Base-by-base conservation (phyloP, 1,139 yeast genomes). In the Geotrichum restrictum region DNA sequence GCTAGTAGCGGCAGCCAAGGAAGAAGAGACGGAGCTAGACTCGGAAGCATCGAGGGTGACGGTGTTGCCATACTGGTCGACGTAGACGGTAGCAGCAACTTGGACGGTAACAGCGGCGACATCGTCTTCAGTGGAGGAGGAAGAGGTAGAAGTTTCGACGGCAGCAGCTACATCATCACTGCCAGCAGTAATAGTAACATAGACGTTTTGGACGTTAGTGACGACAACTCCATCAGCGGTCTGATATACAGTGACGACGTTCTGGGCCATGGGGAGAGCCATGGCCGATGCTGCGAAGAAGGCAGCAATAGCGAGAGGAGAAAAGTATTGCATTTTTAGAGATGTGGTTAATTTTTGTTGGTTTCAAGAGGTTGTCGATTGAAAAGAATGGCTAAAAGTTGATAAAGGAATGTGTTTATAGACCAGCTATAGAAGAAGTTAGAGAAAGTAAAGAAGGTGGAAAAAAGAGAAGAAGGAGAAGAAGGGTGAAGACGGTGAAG, bases 1-100 rank as follows among this genome's bases (percentile, higher is more conserved):
- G 18, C 52, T 36, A 24, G 48, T 16, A 18, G 39, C 40, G 10
- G 43, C 46, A 16, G 40, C 14, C 14, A 56, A 27, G 22, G 50
- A 47, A n/a, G 50, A 14, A 21, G 51, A 33, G 31, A 42, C 37
- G 51, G 56, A 45, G 45, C 49, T 36, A 13, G 57, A 44, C 39
- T 51, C 48, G 36, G 52, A 46, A 40, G 38, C 44, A 11, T 39
- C 39, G 16, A 39, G 21, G 24, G 39, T 34, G 49, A 48, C 22
- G 24, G 41, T 1, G 40, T 54, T 51, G 11, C 57, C 57, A 38
- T 11, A 40, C 44, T 54, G 57, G 44, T 54, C 57, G 21, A 54
- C 57, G 38, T 33, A 47, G 22, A 44, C 53, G 19, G 53, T 51
- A 14, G 45, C 48, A 10, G 41, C 42, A 16, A 48, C 52, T 11